Evolutionary conservation across 2,329 filamentous ascomycete genomes (phyloP).

Genomic region (Xylariales sp.): DNA sequence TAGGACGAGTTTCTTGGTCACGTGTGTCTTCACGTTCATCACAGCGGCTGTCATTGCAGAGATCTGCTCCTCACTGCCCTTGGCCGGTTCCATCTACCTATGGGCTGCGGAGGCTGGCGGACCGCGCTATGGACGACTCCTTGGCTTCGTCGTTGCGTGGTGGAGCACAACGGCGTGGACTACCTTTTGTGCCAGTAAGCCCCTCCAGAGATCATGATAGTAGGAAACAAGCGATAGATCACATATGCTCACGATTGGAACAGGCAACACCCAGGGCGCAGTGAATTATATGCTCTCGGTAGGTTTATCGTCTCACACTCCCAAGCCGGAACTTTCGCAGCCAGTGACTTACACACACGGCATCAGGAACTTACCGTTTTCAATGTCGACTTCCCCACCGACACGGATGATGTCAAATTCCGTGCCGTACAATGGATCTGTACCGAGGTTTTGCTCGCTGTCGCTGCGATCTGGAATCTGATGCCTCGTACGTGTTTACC

Average conservation of each 20-base stretch:
- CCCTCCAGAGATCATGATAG: not conserved
- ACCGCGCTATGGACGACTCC: slow-evolving; percentile 47
- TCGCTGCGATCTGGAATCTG: slow-evolving; percentile 46
- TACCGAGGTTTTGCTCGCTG: slow-evolving; percentile 44
- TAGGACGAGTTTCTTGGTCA: slow-evolving; percentile 57
- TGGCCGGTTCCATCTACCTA: slow-evolving; percentile 56
- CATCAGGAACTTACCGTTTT: slow-evolving; percentile 53
- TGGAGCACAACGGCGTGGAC: slow-evolving; percentile 62
- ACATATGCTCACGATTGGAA: not conserved
- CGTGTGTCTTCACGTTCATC: slow-evolving; percentile 56
- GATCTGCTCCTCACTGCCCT: slow-evolving; percentile 54
- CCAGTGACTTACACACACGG: not conserved
- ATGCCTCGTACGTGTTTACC: slow-evolving; percentile 38
- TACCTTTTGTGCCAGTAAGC: slow-evolving; percentile 47
- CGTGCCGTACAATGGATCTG: slow-evolving; percentile 58
- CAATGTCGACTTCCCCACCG: slow-evolving; percentile 48
- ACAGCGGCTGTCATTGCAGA: slow-evolving; percentile 57
- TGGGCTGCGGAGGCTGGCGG: slow-evolving; percentile 59
- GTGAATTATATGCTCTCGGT: slow-evolving; percentile 50
- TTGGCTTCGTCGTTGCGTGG: slow-evolving; percentile 60
- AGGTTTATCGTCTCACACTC: no score
- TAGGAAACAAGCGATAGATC: no score
- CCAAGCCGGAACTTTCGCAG: no score
- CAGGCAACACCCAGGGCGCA: slow-evolving; percentile 44
- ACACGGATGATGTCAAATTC: slow-evolving; percentile 49